Evolutionary conservation across 495 filamentous ascomycete species (phyloP).

Genomic region (Astrothelium macrocarpum): DNA sequence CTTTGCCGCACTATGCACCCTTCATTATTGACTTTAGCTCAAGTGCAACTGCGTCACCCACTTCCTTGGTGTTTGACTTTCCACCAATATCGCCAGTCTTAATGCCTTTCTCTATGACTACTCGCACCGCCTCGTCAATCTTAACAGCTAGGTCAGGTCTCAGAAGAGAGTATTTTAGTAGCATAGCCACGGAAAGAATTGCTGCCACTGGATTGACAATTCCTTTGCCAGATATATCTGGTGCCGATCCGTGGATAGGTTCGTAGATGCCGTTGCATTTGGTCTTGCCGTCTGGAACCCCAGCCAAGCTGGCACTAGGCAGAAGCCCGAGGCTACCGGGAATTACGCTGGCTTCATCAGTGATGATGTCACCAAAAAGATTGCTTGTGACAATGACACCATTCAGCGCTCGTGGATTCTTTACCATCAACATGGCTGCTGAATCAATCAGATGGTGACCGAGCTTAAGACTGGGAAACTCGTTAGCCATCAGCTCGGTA

Average conservation of each 20-base stretch:
- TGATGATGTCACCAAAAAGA: conserved; percentile 93
- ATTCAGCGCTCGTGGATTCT: conserved; percentile 84
- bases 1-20: not conserved
- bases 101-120: conserved; percentile 63
- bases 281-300: conserved; percentile 70
- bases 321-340: conserved; percentile 83
- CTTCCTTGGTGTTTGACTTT: conserved; percentile 56
- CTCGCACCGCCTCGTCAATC: conserved; percentile 72
- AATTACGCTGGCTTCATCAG: conserved; percentile 93
- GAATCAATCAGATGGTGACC: conserved; percentile 91
- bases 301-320: conserved; percentile 80
- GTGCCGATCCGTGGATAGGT: conserved; percentile 83
- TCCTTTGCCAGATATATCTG: conserved; percentile 75
- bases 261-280: conserved; percentile 86
- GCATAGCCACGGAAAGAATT: conserved; percentile 81
- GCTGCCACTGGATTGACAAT: conserved; percentile 76
- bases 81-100: conserved; percentile 76
- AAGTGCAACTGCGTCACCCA: conserved; percentile 71
- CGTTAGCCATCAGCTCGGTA: conserved; percentile 66
- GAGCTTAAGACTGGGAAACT: conserved; percentile 81
- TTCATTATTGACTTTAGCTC: conserved; percentile 52
- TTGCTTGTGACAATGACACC: conserved; percentile 92
- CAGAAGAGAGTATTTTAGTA: conserved; percentile 81
- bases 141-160: conserved; percentile 60
- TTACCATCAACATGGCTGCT: conserved; percentile 95